Evolutionary conservation across 2,329 filamentous ascomycete genomes (phyloP), one percentile per base, ranked within the genome.

Genomic region (Dendryphion nanum): DNA sequence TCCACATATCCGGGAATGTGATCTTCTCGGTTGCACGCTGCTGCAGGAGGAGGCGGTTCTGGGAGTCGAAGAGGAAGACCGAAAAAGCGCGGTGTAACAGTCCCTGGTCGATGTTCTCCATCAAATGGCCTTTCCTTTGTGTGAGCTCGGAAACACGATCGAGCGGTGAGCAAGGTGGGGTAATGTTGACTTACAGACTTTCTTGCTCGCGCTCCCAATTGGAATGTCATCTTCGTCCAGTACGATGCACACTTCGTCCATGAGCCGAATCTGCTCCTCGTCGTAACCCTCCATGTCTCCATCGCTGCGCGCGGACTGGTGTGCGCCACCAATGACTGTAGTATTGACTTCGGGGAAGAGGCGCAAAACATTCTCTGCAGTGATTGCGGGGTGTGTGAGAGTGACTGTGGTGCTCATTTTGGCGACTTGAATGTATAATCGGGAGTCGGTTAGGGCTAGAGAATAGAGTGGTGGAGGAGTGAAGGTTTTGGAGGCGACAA

Each of bases 1-100:
- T 98, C 93, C 93, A 98, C 85, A 96, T 90, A 65, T 95, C 89
- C n/a, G 93, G 91, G 72, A 98, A 98, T 5, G 93, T 98, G 63
- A 98, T 98, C 76, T 98, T 98, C 74, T 97, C 91, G 28, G 83
- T 75, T 18, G 93, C 93, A 52, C 93, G 86, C 75, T 97, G 93
- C 72, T 98, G 93, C 35, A 98, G 82, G 30, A 98, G 85, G 44
- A 97, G 76, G 57, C 89, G 85, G 69, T 96, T 94, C 64, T 93
- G 79, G 45, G 87, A 85, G 72, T 97, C 89, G 76, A 98, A 98
- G 53, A 98, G 83, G 74, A 98, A 98, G 53, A 94, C 88, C 42
- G 91, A 97, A 70, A 98, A 98, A 47, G 93, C 93, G 43, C 93
- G 89, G 75, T 98, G 93, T 40, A 98, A 81, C 44, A 98, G 83